phyloP scores from a whole-genome alignment of 306 rosid species.

The Sicyos baderoa region DNA sequence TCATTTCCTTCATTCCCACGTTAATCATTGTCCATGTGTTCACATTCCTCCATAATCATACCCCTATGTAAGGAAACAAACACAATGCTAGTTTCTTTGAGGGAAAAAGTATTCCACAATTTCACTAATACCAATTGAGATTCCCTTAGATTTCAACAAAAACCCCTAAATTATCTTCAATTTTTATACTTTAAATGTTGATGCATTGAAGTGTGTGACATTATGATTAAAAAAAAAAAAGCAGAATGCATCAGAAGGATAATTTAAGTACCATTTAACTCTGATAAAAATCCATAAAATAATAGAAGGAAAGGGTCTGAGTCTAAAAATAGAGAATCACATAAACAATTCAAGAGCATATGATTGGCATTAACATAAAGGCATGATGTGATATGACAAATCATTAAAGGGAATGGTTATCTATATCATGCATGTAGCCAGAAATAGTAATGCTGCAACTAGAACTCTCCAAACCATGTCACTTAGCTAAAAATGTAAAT shows the following conservation, averaged over 20 bases:
- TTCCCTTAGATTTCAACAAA: no score
- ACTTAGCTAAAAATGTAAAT: conserved; percentile 8
- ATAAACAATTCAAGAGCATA: conserved; percentile 4
- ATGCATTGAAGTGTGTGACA: neutral
- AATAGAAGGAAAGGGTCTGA: neutral
- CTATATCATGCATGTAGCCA: neutral
- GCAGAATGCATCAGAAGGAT: neutral
- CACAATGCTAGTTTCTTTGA: neutral
- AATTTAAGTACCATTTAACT: neutral
- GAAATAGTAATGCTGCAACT: neutral
- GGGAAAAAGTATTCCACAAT: no score
- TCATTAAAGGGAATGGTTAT: neutral
- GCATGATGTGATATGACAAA: neutral
- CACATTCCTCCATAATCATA: no score
- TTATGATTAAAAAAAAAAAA: neutral
- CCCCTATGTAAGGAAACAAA: neutral
- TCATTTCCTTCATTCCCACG: no score
- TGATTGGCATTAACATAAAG: neutral
- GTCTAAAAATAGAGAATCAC: neutral
- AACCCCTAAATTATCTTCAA: no score
- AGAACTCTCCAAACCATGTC: neutral
- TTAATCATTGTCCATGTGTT: no score
- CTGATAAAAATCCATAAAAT: neutral
- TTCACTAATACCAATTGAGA: no score
- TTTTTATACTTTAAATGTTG: neutral